phyloP scores from a whole-genome alignment of 768 basidiomycete genomes.

The Lactarius vividus region DNA sequence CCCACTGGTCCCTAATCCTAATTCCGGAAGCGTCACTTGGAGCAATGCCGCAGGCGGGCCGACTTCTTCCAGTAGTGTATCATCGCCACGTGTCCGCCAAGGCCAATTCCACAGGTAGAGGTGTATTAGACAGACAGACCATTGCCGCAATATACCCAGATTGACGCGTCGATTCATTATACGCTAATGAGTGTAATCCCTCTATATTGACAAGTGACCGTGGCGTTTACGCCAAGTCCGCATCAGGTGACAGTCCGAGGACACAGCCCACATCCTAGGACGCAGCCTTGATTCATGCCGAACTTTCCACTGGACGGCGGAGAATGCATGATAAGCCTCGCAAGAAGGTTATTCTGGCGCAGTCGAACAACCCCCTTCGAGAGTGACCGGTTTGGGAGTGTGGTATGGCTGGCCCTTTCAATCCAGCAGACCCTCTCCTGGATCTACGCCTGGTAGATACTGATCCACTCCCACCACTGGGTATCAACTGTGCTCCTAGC shows the following conservation, averaged over 20 bases:
- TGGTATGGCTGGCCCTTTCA: neutral
- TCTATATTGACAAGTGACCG: neutral
- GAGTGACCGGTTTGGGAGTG: neutral
- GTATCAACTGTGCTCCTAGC: neutral
- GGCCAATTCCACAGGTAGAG: constrained; percentile 1
- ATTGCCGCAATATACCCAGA: constrained; percentile 12
- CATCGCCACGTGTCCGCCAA: neutral
- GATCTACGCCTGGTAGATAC: neutral
- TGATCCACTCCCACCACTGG: neutral
- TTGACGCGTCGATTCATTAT: neutral
- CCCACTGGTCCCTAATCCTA: neutral
- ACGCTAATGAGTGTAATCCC: neutral
- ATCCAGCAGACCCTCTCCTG: neutral
- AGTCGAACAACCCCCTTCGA: neutral
- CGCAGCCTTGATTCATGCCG: neutral
- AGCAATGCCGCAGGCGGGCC: constrained; percentile 2
- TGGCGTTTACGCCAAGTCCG: neutral
- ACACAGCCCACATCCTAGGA: constrained; percentile 7
- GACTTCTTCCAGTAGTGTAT: neutral
- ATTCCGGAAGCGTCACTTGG: neutral
- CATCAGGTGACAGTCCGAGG: constrained; percentile 5
- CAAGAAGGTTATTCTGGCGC: neutral
- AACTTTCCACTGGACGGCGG: neutral
- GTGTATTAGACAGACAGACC: constrained; percentile 17
- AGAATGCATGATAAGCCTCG: neutral